A percentile compares a stretch with the other conserved stretches of the same genome.
Evolutionary conservation across 139 green algal genomes (phyloP).

Genomic region (Diplosphaera chodatii): DNA sequence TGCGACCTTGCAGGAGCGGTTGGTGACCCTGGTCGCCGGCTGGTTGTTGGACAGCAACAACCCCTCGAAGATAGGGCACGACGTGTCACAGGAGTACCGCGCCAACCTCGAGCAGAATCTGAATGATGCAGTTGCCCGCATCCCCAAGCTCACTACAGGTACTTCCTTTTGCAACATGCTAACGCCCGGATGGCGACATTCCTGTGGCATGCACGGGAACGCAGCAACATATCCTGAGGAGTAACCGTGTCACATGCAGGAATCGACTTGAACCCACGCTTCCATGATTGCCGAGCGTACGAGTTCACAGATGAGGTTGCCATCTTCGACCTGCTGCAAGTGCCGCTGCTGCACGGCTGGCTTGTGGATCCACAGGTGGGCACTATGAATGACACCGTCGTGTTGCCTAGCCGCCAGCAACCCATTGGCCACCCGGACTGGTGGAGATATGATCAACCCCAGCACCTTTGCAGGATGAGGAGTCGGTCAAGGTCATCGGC

Average conservation of each 20-base stretch:
- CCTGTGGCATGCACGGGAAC: too few species aligned
- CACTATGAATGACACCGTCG: too few species aligned
- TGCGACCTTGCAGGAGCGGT: constrained; percentile 44
- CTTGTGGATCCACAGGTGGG: constrained; percentile 69
- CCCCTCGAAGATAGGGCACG: neutral
- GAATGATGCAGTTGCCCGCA: constrained; percentile 53
- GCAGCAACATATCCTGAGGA: too few species aligned
- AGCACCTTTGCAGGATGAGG: too few species aligned
- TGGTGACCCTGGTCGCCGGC: constrained; percentile 69
- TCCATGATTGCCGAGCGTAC: constrained; percentile 29
- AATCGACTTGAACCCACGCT: neutral
- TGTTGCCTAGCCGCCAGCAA: too few species aligned
- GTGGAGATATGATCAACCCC: too few species aligned
- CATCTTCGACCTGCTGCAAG: constrained; percentile 95
- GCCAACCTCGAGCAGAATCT: constrained; percentile 54
- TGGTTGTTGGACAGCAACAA: constrained; percentile 64
- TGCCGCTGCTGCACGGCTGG: constrained; percentile 91
- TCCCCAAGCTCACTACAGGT: constrained; percentile 79
- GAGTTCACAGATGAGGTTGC: constrained; percentile 71
- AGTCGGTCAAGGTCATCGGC: constrained; percentile 18
- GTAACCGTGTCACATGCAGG: too few species aligned
- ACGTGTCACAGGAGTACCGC: constrained; percentile 5
- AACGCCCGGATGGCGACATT: too few species aligned
- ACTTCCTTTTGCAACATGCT: too few species aligned
- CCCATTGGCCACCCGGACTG: too few species aligned